Evolutionary conservation across 2,329 filamentous ascomycete species (phyloP), one percentile per base, ranked within the genome.

Genomic region (Colletotrichum incanum): DNA sequence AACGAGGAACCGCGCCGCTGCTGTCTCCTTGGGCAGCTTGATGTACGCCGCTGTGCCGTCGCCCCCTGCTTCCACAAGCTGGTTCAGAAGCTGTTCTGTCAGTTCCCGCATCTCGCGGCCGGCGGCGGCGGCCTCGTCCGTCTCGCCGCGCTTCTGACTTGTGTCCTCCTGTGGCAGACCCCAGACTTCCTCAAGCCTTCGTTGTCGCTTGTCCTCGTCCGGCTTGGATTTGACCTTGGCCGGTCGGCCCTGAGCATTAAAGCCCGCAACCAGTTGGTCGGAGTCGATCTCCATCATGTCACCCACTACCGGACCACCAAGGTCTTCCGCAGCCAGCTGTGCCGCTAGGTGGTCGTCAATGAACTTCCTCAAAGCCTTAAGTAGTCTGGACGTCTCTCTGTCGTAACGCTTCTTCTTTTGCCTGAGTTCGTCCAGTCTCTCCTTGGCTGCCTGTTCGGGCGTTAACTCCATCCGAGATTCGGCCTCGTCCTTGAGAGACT

Each of bases 301-400:
- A 4, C 94, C 93, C 0, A 95, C 93, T 14, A 95, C 92, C 0
- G 94, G 94, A 0, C 94, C 94, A 9, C 94, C 94, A 1, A 95
- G 86, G 77, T 95, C 93, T 82, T 97, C 94, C 0, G 93, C 93
- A 8, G 94, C 94, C 54, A 97, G 85, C 90, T 96, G 93, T 3
- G 89, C 83, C 1, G 93, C 93, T 1, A 97, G 86, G 50, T 90
- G 88, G 54, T 90, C 84, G 73, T 93, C 89, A 69, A 96, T 91
- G 77, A 97, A 97, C 20, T 83, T 84, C 74, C 92, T 89, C 67
- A 97, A 86, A 0, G 89, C 86, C 69, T 87, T 88, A 67, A 93
- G 88, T 20, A 96, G 84, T 52, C 83, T 85, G 1, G 85, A 84
- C 1, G 91, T 92, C 74, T 92, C 88, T 63, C 80, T 84, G 68